These are phyloP conservation scores for Comarum palustre DNA, from an alignment of 306 rosid species.

Conservation along the genomic window DNA sequence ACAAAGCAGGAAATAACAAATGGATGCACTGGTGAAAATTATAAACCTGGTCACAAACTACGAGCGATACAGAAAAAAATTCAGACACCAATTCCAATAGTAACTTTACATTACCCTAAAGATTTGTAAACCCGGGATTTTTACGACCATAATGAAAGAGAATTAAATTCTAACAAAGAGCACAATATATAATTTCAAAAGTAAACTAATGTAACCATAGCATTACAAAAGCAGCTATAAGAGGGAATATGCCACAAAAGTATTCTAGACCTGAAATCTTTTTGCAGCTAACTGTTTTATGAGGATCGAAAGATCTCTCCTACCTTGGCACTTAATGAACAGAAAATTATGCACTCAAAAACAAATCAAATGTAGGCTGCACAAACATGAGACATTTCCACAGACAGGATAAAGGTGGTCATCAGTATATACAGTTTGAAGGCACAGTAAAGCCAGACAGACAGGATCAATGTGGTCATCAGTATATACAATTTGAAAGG, in stretches of 20 bases:
- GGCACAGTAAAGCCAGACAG: not conserved
- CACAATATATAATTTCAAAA: not conserved
- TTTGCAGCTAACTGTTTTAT: not conserved
- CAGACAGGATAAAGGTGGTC: not conserved
- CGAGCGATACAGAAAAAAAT: not conserved
- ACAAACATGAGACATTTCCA: not conserved
- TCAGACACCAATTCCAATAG: not conserved
- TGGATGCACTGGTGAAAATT: not conserved
- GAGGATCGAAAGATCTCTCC: not conserved
- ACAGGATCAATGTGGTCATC: not conserved
- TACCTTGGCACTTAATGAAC: not conserved
- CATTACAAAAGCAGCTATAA: not conserved
- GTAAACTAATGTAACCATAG: not conserved
- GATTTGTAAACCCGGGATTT: not conserved
- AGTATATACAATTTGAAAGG: not conserved
- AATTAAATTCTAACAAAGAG: not conserved
- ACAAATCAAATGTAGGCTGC: not conserved
- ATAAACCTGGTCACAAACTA: not conserved
- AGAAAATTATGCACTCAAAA: not conserved
- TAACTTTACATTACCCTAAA: not conserved
- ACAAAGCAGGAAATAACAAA: not conserved
- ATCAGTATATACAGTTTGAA: not conserved
- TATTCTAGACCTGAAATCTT: not conserved
- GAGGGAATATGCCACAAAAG: not conserved
- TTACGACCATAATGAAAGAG: not conserved